These are phyloP conservation scores for Pseudogymnoascus sp. DNA, from an alignment of 2,329 filamentous ascomycete genomes.

Conservation along the genomic window DNA sequence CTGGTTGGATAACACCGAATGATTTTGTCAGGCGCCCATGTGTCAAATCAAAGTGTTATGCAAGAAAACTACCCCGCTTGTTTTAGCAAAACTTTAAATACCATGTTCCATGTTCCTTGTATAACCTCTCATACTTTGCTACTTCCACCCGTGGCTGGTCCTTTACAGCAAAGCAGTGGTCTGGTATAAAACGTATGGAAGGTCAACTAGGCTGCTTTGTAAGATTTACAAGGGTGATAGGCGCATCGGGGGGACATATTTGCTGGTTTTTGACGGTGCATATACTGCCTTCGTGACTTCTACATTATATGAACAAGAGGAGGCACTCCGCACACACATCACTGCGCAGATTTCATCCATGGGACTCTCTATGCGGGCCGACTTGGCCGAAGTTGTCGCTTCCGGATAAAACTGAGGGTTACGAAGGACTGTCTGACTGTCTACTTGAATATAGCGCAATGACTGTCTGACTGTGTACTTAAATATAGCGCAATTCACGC, in stretches of 20 bases:
- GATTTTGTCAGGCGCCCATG: not conserved
- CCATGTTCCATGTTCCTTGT: not conserved
- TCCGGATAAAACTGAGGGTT: not conserved
- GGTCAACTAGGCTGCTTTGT: not conserved
- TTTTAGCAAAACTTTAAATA: not conserved
- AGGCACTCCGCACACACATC: too few relatives aligned
- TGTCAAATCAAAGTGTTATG: not conserved
- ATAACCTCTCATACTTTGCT: not conserved
- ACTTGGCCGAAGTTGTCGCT: not conserved
- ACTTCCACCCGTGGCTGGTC: not conserved
- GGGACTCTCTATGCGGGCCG: not conserved
- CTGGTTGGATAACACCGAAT: not conserved
- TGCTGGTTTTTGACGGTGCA: too few relatives aligned
- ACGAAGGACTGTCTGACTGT: not conserved
- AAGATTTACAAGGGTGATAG: not conserved
- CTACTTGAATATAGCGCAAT: too few relatives aligned
- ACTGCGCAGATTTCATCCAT: not conserved
- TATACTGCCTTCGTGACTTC: too few relatives aligned
- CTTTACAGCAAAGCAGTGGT: not conserved
- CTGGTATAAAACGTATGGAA: not conserved
- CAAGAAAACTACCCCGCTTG: not conserved
- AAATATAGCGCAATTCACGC: too few relatives aligned
- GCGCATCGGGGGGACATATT: too few relatives aligned
- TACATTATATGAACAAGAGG: too few relatives aligned
- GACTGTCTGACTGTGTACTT: not conserved